These are phyloP conservation scores for Fusarium praegraminearum DNA, from an alignment of 2,329 filamentous ascomycete species.

Conservation along the genomic window DNA sequence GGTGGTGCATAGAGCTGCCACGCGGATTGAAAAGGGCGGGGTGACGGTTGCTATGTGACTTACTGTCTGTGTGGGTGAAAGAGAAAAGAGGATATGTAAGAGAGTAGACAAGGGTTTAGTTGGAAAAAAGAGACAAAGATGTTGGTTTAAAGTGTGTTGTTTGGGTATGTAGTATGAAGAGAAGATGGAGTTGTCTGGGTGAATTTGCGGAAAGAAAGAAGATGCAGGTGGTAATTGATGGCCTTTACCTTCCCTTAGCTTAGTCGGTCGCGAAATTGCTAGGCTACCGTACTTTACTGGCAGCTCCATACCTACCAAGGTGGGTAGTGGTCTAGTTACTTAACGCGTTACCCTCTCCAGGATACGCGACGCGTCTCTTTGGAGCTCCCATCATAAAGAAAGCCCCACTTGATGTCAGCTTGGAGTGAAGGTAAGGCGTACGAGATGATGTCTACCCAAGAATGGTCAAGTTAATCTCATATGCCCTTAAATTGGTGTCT, in stretches of 20 bases:
- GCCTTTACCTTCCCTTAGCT: conserved; percentile 7
- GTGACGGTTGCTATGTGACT: conserved; percentile 35
- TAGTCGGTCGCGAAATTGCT: conserved; percentile 32
- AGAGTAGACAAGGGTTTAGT: background rate
- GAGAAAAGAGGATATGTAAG: background rate
- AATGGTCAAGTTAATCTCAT: background rate
- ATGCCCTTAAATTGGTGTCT: background rate
- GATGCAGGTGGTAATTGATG: conserved; percentile 23
- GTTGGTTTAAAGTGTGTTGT: background rate
- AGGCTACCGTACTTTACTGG: conserved; percentile 25
- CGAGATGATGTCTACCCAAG: background rate
- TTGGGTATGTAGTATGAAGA: background rate
- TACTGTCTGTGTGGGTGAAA: conserved; percentile 16
- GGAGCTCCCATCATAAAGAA: background rate
- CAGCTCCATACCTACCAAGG: conserved; percentile 12
- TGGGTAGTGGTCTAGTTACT: conserved; percentile 25
- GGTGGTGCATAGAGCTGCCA: conserved; percentile 27
- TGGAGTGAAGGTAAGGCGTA: background rate
- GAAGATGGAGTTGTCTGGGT: conserved; percentile 26
- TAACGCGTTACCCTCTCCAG: conserved; percentile 27
- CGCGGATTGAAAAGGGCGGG: conserved; percentile 28
- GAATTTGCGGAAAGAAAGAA: conserved; percentile 26
- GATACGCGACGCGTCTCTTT: conserved; percentile 30
- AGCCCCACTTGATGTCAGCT: background rate
- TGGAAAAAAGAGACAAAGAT: background rate